phyloP scores from a whole-genome alignment of 139 green algal genomes.

The Picochlorum costavermella region DNA sequence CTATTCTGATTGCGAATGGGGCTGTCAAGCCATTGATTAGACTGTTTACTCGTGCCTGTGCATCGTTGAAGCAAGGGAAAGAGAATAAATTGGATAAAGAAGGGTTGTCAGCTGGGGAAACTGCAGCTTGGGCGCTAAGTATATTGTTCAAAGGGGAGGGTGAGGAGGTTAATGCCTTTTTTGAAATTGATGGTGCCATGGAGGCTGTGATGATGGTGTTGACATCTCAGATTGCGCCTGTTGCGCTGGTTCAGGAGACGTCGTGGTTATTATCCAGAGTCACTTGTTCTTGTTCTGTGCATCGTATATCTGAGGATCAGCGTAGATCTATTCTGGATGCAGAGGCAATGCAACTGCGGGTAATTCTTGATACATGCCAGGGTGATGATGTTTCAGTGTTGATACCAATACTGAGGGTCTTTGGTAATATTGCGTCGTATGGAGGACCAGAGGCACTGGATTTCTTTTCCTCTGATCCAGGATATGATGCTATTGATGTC shows the following conservation, averaged over 20 bases:
- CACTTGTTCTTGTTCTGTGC: conserved; percentile 1
- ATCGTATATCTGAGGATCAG: not conserved
- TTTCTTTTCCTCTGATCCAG: not conserved
- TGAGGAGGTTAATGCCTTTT: conserved; percentile 11
- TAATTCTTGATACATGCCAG: too few relatives aligned
- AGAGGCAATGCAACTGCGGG: too few relatives aligned
- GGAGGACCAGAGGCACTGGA: not conserved
- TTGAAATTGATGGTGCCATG: conserved; percentile 8
- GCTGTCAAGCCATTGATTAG: conserved; percentile 18
- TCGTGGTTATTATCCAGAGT: conserved; percentile 35
- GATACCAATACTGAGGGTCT: too few relatives aligned
- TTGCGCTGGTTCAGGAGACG: conserved; percentile 21
- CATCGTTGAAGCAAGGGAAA: not conserved
- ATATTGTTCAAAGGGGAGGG: conserved; percentile 30
- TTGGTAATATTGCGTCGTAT: too few relatives aligned
- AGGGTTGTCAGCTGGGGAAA: conserved; percentile 22
- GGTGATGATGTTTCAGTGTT: too few relatives aligned
- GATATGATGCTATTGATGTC: not conserved
- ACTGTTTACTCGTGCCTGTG: conserved; percentile 10
- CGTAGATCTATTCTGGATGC: too few relatives aligned
- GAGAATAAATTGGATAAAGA: not conserved
- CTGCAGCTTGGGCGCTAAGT: conserved; percentile 38
- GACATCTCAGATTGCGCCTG: not conserved
- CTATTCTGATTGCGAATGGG: conserved; percentile 33
- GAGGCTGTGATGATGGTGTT: conserved; percentile 16